A percentile compares a stretch with the other conserved stretches of the same genome.
Conservation (phyloP, 495 filamentous ascomycete species). For the Hypoxylon cercidicola region DNA sequence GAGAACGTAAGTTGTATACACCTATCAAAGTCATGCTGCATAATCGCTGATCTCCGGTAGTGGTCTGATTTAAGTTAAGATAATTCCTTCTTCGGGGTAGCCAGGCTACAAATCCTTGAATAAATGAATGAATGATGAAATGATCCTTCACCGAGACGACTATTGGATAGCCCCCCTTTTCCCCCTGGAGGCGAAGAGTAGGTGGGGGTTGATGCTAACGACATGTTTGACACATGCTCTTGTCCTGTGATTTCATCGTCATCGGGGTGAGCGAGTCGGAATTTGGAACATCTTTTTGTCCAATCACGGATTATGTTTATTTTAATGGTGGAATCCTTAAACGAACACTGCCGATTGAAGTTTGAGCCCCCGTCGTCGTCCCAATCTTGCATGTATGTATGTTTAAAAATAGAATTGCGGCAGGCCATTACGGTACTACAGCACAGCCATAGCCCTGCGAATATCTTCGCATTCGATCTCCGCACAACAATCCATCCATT, state of each 20-base stretch:
- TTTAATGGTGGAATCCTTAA: conserved; percentile 22
- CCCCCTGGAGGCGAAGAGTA: conserved; percentile 2
- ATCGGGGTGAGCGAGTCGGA: conserved; percentile 27
- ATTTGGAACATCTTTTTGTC: conserved; percentile 21
- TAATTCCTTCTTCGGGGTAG: conserved; percentile 11
- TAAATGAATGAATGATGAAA: conserved; percentile 16
- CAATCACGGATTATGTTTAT: conserved; percentile 28
- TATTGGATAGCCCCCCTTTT: conserved; percentile 16
- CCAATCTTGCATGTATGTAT: not conserved
- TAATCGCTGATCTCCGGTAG: conserved; percentile 38
- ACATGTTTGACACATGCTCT: conserved; percentile 18
- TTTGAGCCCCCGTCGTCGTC: conserved; percentile 18
- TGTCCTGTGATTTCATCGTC: conserved; percentile 34
- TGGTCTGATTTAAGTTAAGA: conserved; percentile 52
- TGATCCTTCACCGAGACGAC: conserved; percentile 28
- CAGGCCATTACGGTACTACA: conserved; percentile 10
- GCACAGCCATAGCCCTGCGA: conserved; percentile 5
- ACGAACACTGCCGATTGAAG: conserved; percentile 25
- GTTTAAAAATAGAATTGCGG: conserved; percentile 42
- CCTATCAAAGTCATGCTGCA: conserved; percentile 16
- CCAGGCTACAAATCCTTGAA: conserved; percentile 7
- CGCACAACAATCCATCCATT: conserved; percentile 1
- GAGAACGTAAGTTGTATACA: conserved; percentile 61
- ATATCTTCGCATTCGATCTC: conserved; percentile 20
- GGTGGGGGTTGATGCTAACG: conserved; percentile 18